Base-by-base conservation (phyloP, 345 rosid species). In the Adansonia digitata region DNA sequence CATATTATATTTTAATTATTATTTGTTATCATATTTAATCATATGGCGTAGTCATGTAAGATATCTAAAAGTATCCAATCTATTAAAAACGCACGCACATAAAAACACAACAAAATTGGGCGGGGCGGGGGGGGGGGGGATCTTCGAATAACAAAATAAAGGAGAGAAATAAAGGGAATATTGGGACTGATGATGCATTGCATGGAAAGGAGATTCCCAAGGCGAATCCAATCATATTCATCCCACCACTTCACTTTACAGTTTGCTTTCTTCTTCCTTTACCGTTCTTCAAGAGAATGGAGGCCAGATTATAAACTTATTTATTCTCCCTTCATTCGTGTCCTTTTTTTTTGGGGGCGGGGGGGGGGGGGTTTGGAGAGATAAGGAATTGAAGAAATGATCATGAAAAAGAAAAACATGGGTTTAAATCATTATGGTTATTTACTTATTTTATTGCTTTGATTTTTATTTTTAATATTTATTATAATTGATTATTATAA, bases 221-320 rank as follows among this genome's bases (percentile, higher is more conserved):
- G 72, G 76, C 76, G 87, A 84, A 82, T 83, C 82, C 82, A 84
- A 84, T n/a, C n/a, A n/a, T n/a, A n/a, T n/a, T 86, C 85, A 76
- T 76, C 83, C 75, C 84, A 76, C 75, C 67, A 31, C 65, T 59
- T 71, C 56, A 69, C 73, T 86, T 84, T 86, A 82, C 84, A 82
- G 84, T 78, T 84, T 82, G 84, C 86, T 62, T 35, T 66, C 78
- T 74, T 65, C 74, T 64, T 48, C 72, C 89, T 86, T 86, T 86
- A 81, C 83, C 87, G 40, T 78, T 82, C 84, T 78, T 85, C 89
- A 79, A 86, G 89, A 84, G 84, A 86, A 84, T 86, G 89, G 89
- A 84, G 62, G 81, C 81, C 87, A 82, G 78, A 72, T 51, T n/a
- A n/a, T n/a, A n/a, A n/a, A n/a, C 67, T 75, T 59, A 1, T 7